A percentile compares a stretch with the other conserved stretches of the same genome.
Conservation (phyloP, 768 basidiomycete species). For the Tylopilus sp. region DNA sequence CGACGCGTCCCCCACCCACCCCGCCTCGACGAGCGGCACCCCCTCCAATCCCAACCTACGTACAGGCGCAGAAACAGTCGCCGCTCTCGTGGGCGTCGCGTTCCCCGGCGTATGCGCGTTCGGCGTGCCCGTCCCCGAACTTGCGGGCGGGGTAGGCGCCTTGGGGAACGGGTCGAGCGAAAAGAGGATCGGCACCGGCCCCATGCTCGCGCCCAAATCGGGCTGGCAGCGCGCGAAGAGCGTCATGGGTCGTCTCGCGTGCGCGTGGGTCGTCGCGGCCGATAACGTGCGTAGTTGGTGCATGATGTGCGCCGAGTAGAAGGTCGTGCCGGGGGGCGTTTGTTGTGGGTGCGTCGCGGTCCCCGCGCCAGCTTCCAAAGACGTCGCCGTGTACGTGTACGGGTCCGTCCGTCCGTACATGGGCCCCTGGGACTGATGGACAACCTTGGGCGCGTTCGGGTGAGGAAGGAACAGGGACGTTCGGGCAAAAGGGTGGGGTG, state of each 20-base stretch:
- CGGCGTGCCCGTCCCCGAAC: too few species aligned
- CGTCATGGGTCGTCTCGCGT: constrained; percentile 35
- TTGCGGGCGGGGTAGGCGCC: constrained; percentile 7
- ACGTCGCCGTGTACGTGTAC: constrained; percentile 19
- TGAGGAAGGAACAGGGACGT: constrained; percentile 51
- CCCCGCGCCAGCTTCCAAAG: constrained; percentile 7
- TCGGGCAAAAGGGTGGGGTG: constrained; percentile 30
- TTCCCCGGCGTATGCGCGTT: too few species aligned
- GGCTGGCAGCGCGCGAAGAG: constrained; percentile 56
- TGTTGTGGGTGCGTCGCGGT: neutral
- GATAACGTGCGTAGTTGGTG: constrained; percentile 25
- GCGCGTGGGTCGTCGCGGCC: constrained; percentile 19
- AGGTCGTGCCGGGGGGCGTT: constrained; percentile 26
- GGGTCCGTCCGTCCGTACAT: constrained; percentile 49
- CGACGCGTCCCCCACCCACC: neutral
- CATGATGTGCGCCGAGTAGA: constrained; percentile 26
- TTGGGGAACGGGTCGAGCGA: constrained; percentile 48
- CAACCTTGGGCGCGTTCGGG: constrained; percentile 49
- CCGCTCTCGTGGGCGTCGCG: constrained; percentile 24
- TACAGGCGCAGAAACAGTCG: constrained; percentile 31
- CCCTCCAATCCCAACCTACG: constrained; percentile 17
- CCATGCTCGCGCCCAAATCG: constrained; percentile 47
- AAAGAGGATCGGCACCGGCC: constrained; percentile 63
- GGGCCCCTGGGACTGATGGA: constrained; percentile 39
- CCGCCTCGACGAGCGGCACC: neutral